phyloP scores from a whole-genome alignment of 2,329 filamentous ascomycete genomes.

The Alternaria gaisen region DNA sequence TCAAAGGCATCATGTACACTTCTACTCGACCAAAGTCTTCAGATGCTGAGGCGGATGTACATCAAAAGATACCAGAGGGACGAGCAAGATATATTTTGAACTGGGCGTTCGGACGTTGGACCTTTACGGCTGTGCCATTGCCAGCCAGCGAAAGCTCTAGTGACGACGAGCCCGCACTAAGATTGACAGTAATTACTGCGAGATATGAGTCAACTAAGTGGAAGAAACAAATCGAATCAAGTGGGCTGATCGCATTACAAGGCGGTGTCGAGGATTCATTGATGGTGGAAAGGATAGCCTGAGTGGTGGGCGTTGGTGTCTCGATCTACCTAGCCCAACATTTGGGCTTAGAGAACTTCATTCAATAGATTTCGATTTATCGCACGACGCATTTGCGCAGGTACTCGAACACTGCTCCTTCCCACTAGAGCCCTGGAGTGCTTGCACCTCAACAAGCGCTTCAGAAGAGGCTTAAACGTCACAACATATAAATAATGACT shows the following conservation, averaged over 20 bases:
- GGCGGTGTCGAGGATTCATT: conserved; percentile 32
- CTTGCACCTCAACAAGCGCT: too few relatives aligned
- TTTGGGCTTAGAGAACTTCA: not conserved
- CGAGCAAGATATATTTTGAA: conserved; percentile 83
- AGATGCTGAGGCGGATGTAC: conserved; percentile 43
- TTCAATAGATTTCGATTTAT: not conserved
- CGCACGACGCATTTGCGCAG: not conserved
- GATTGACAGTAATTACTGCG: conserved; percentile 80
- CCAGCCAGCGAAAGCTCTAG: conserved; percentile 33
- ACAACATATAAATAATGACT: not conserved
- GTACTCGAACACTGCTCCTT: too few relatives aligned
- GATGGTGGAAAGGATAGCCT: conserved; percentile 30
- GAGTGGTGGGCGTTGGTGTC: not conserved
- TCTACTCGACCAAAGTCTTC: conserved; percentile 59
- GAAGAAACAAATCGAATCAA: conserved; percentile 74
- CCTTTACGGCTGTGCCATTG: conserved; percentile 72
- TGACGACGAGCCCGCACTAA: conserved; percentile 64
- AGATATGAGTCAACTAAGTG: conserved; percentile 78
- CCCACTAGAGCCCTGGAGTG: too few relatives aligned
- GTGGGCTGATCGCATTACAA: conserved; percentile 53
- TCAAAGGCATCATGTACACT: conserved; percentile 74
- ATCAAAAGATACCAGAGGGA: conserved; percentile 48
- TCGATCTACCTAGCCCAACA: not conserved
- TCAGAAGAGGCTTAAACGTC: not conserved
- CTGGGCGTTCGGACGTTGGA: conserved; percentile 98